Evolutionary conservation across 2,329 filamentous ascomycete genomes (phyloP), one percentile per base, ranked within the genome.

Genomic region (Didymella lethalis): DNA sequence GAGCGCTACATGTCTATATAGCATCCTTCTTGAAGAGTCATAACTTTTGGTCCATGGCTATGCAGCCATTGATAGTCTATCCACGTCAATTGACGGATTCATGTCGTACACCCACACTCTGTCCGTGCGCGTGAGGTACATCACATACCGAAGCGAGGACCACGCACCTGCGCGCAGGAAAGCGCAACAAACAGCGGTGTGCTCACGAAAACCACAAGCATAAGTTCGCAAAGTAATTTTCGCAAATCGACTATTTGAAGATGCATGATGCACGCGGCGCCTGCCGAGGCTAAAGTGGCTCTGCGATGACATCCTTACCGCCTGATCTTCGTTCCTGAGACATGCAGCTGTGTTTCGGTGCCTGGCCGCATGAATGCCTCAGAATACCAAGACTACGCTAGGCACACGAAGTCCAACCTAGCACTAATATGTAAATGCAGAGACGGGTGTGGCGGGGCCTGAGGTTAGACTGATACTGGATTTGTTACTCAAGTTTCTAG

Each of bases 311-410:
- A 40, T 32, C 11, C 36, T 44, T 45, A 31, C 25, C 31, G 41
- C 51, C 28, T 51, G 51, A 55, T 59, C 51, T 50, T 16, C 57
- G 29, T 36, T 34, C 47, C 36, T 59, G 51, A 55, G 57, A 59
- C 57, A 28, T 7, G 32, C 16, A 36, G 16, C 32, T n/a, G 32
- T 36, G 57, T 59, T 59, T 54, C 48, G 47, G 44, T 58, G 31
- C 46, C 51, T 59, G 48, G 34, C 48, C 46, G 63, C 60, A 59
- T 57, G 48, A 60, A 59, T 59, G 54, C 54, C 49, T 54, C 44
- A 23, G 48, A 29, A 23, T 29, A 59, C 38, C 58, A 57, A 62
- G 46, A 41, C 46, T 48, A 28, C 28, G 40, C 40, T 20, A 47
- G 31, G 11, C 50, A 48, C 5, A 32, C 46, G 32, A 50, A 51